Conservation (phyloP, 108 stramenopile genomes). For the Conticribra weissflogii region DNA sequence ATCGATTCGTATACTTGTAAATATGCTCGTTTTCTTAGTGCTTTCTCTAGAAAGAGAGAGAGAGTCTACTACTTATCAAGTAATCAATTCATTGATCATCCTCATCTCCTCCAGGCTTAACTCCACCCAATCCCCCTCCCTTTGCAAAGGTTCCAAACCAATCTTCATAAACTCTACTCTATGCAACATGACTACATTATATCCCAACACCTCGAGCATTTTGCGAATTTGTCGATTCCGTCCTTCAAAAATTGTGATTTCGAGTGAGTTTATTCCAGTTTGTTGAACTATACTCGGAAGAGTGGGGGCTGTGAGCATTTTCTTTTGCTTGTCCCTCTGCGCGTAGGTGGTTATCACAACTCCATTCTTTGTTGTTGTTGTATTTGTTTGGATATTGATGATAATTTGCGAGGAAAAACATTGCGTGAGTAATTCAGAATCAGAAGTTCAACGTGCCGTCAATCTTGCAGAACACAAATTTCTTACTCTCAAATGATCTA, state of each 20-base stretch:
- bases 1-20: too few relatives aligned
- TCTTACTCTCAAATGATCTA: slow-evolving; percentile 39
- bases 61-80: neutral
- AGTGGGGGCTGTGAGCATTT: slow-evolving; percentile 67
- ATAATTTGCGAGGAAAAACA: too few relatives aligned
- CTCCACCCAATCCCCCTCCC: slow-evolving; percentile 69
- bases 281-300: slow-evolving; percentile 50
- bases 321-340: slow-evolving; percentile 62
- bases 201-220: slow-evolving; percentile 77
- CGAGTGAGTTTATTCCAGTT: slow-evolving; percentile 25
- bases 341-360: slow-evolving; percentile 17
- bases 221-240: slow-evolving; percentile 87
- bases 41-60: too few relatives aligned
- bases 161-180: slow-evolving; percentile 65
- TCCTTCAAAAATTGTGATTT: slow-evolving; percentile 78
- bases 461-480: too few relatives aligned
- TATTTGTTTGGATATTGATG: too few relatives aligned
- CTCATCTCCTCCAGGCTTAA: slow-evolving; percentile 57
- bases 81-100: slow-evolving; percentile 4
- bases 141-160: slow-evolving; percentile 35
- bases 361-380: neutral
- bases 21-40: too few relatives aligned
- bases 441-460: too few relatives aligned
- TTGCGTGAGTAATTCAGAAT: too few relatives aligned
- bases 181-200: slow-evolving; percentile 62